A percentile compares a stretch with the other conserved stretches of the same genome.
phyloP scores from a whole-genome alignment of 148 eudicot species.

The Pharnaceum exiguum region DNA sequence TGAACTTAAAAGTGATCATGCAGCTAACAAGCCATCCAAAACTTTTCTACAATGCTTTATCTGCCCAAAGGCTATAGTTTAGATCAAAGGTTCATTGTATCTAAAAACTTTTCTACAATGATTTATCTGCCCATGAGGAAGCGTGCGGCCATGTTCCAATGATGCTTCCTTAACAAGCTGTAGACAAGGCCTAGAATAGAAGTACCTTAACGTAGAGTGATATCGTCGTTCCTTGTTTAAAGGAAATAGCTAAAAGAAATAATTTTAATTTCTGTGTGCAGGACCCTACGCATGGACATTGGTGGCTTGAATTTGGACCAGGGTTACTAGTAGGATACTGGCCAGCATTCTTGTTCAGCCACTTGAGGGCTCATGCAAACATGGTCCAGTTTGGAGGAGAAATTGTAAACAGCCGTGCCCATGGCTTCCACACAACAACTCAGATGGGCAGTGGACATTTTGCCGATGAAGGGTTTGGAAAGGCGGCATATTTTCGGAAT shows the following conservation, averaged over 20 bases:
- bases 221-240: background rate
- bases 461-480: slow-evolving; percentile 77
- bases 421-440: slow-evolving; percentile 81
- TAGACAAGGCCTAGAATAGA: background rate
- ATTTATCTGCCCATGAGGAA: background rate
- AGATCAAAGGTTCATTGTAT: too few relatives aligned
- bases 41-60: background rate
- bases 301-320: slow-evolving; percentile 93
- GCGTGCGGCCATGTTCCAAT: background rate
- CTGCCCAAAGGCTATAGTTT: too few relatives aligned
- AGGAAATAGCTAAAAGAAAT: background rate
- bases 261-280: slow-evolving; percentile 28
- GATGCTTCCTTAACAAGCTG: background rate
- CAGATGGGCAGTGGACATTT: slow-evolving; percentile 99
- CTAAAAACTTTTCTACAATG: background rate
- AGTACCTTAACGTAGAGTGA: background rate
- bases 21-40: background rate
- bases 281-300: slow-evolving; percentile 97
- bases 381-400: slow-evolving; percentile 99
- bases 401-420: slow-evolving; percentile 66
- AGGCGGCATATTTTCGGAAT: slow-evolving; percentile 89
- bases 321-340: slow-evolving; percentile 89
- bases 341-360: slow-evolving; percentile 84
- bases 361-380: slow-evolving; percentile 66
- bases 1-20: background rate